Percentiles rank a stretch among this genome's conserved stretches.
Conservation (phyloP, 108 stramenopile species). For the Bacterosira constricta region DNA sequence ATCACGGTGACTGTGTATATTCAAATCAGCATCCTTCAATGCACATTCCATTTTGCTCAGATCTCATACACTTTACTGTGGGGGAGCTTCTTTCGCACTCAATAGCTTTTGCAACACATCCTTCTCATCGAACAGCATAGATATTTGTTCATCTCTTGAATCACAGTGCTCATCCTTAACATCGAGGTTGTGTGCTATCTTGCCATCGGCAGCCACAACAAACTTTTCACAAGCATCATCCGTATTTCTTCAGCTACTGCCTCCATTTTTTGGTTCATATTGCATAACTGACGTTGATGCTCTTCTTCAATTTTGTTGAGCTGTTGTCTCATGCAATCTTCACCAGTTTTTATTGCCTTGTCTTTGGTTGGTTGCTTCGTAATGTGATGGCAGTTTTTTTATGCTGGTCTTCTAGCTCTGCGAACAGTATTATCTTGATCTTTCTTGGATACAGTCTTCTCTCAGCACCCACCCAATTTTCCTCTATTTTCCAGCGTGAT, state of each 20-base stretch:
- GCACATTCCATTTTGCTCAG: neutral
- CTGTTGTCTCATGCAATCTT: neutral
- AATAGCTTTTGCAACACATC: slow-evolving; percentile 8
- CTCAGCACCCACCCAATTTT: neutral
- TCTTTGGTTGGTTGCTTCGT: slow-evolving; percentile 44
- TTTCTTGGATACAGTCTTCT: slow-evolving; percentile 1
- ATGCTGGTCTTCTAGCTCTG: slow-evolving; percentile 19
- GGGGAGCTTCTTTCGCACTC: slow-evolving; percentile 7
- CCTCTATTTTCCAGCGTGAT: slow-evolving; percentile 9
- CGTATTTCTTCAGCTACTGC: slow-evolving; percentile 11
- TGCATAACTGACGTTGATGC: slow-evolving; percentile 8
- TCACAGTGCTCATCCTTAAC: slow-evolving; percentile 21
- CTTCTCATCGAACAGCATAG: slow-evolving; percentile 6
- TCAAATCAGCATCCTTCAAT: neutral
- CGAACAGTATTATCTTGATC: slow-evolving; percentile 14
- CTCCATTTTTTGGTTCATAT: slow-evolving; percentile 6
- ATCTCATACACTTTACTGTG: neutral
- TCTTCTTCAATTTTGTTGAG: neutral
- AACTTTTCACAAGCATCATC: slow-evolving; percentile 9
- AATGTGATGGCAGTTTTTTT: slow-evolving; percentile 37
- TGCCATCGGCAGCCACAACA: neutral
- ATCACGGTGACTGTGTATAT: neutral
- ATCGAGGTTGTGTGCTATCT: neutral
- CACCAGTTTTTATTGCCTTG: slow-evolving; percentile 5
- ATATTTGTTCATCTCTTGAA: slow-evolving; percentile 17